Percentiles rank a stretch among this genome's conserved stretches.
Evolutionary conservation across 1,139 yeast genomes (phyloP).

Genomic region (Pichia sp.): DNA sequence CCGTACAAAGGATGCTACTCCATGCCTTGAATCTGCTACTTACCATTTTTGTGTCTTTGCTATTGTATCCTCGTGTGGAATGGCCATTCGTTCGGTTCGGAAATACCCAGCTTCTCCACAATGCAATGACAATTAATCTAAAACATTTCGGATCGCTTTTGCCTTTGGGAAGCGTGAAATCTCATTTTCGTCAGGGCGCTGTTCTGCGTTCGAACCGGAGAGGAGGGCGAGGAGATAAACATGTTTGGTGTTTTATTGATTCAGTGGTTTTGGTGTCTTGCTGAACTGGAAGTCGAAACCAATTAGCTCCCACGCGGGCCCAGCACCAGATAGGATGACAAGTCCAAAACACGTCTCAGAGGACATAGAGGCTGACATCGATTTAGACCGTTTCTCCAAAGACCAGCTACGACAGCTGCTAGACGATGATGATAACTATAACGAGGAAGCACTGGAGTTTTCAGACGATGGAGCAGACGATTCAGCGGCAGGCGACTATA

Average conservation of each 20-base stretch:
- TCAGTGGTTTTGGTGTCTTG: not conserved
- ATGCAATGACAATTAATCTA: not conserved
- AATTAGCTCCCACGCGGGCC: no score
- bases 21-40: not conserved
- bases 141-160: not conserved
- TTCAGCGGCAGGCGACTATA: slow-evolving; percentile 3
- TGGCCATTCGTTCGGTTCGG: not conserved
- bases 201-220: not conserved
- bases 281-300: no score
- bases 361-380: slow-evolving; percentile 11
- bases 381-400: slow-evolving; percentile 27
- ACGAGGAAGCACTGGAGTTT: slow-evolving; percentile 30
- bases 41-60: not conserved
- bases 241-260: not conserved
- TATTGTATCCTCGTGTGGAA: not conserved
- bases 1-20: not conserved
- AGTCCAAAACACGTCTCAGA: not conserved
- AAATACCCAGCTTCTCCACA: not conserved
- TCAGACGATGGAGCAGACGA: slow-evolving; percentile 22
- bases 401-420: slow-evolving; percentile 29
- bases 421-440: slow-evolving; percentile 34
- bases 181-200: not conserved
- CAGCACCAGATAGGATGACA: not conserved
- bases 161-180: not conserved
- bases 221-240: not conserved